phyloP scores from a whole-genome alignment of 169 alveolate genomes.

The Ichthyophthirius multifiliis region DNA sequence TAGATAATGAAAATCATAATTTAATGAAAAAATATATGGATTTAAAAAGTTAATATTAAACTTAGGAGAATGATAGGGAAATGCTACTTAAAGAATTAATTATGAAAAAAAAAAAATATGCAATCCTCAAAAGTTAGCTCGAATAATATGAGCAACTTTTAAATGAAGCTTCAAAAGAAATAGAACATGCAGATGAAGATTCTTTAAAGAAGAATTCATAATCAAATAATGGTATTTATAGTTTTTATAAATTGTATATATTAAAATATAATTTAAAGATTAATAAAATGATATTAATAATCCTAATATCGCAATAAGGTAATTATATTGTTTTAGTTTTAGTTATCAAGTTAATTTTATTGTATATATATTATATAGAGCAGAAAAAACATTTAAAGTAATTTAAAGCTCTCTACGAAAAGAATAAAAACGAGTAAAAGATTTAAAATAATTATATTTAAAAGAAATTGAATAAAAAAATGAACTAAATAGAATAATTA shows the following conservation, averaged over 20 bases:
- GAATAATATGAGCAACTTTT: slow-evolving; percentile 29
- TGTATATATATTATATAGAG: not conserved
- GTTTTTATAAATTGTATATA: too few relatives aligned
- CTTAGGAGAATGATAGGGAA: slow-evolving; percentile 47
- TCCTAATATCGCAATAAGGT: not conserved
- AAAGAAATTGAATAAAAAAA: slow-evolving; percentile 44
- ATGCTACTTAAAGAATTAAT: slow-evolving; percentile 35
- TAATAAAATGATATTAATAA: not conserved
- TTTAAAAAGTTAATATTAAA: slow-evolving; percentile 30
- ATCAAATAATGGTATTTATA: too few relatives aligned
- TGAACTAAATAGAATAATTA: slow-evolving; percentile 23
- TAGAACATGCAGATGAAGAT: not conserved
- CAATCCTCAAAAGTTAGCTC: slow-evolving; percentile 23
- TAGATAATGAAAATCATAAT: slow-evolving; percentile 42
- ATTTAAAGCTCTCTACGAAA: slow-evolving; percentile 26
- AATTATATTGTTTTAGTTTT: not conserved
- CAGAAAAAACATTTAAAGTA: slow-evolving; percentile 21
- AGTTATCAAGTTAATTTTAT: too few relatives aligned
- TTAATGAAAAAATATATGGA: slow-evolving; percentile 35
- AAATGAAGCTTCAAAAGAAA: slow-evolving; percentile 33
- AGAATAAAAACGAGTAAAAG: slow-evolving; percentile 29
- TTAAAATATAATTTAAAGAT: not conserved
- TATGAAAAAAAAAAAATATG: slow-evolving; percentile 45
- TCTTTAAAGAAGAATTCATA: not conserved
- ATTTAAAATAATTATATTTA: slow-evolving; percentile 49